A percentile compares a stretch with the other conserved stretches of the same genome.
Conservation (phyloP, 2,329 filamentous ascomycete species). For the Colletotrichum tanaceti region DNA sequence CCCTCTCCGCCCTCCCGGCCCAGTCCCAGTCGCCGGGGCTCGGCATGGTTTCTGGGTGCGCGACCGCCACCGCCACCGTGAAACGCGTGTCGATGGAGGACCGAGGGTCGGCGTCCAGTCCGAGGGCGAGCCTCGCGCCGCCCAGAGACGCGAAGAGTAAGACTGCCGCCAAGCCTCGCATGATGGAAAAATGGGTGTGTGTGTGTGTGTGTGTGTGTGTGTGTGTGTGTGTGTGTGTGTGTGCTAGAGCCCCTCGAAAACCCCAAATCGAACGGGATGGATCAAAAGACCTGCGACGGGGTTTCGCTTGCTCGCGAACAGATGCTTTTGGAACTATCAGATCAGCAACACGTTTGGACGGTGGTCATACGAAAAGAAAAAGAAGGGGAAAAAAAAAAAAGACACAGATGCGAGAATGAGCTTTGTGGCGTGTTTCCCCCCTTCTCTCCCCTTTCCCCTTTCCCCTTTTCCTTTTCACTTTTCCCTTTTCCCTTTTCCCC, state of each 20-base stretch:
- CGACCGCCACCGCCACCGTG: not conserved
- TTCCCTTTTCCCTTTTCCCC: no score
- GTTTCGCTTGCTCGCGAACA: slow-evolving; percentile 14
- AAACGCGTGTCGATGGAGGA: not conserved
- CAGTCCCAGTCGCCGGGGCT: slow-evolving; percentile 22
- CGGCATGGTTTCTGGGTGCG: no score
- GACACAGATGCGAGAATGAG: no score
- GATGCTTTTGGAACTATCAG: slow-evolving; percentile 4
- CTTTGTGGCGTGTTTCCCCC: no score
- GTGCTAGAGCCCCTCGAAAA: slow-evolving; percentile 4
- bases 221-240: no score
- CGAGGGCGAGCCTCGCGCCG: slow-evolving; percentile 9
- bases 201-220: no score
- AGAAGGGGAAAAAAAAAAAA: no score
- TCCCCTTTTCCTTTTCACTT: no score
- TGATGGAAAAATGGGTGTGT: no score
- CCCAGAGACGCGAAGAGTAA: slow-evolving; percentile 8
- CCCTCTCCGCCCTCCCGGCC: slow-evolving; percentile 53
- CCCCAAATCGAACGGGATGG: slow-evolving; percentile 1
- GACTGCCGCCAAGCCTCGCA: slow-evolving; percentile 24
- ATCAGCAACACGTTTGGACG: no score
- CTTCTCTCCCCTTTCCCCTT: no score
- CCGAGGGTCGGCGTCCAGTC: not conserved
- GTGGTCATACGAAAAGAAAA: not conserved
- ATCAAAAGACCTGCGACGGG: not conserved